phyloP scores from a whole-genome alignment of 1,284 basidiomycete species.

The Rhodotorula sp. region DNA sequence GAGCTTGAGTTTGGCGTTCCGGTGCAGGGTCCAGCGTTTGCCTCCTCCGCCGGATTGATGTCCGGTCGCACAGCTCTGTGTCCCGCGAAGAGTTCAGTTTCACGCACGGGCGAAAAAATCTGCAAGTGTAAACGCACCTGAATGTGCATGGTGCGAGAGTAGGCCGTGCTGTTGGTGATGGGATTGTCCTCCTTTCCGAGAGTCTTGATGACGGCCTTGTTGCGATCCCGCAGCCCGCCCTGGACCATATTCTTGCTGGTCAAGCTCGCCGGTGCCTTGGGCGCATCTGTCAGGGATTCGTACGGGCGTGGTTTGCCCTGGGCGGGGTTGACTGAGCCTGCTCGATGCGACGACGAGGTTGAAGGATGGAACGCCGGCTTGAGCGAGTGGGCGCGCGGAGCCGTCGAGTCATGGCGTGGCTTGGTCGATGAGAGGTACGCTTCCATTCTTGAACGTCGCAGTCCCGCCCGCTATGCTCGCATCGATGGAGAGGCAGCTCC shows the following conservation, averaged over 20 bases:
- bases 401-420: not conserved
- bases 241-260: not conserved
- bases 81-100: not conserved
- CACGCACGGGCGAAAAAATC: not conserved
- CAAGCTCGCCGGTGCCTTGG: not conserved
- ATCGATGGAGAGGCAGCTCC: no score
- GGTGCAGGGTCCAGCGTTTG: conserved; percentile 18
- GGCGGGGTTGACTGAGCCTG: conserved; percentile 7
- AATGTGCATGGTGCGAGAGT: conserved; percentile 16
- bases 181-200: conserved; percentile 29
- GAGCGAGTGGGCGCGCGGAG: not conserved
- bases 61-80: conserved; percentile 31
- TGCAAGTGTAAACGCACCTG: conserved; percentile 2
- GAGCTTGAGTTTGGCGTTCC: conserved; percentile 27
- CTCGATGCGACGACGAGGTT: not conserved
- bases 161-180: conserved; percentile 28
- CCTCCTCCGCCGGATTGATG: conserved; percentile 36
- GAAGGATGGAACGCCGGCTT: not conserved
- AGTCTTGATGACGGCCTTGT: conserved; percentile 20
- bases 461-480: no score
- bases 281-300: not conserved
- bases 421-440: conserved; percentile 8
- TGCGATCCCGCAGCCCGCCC: conserved; percentile 7
- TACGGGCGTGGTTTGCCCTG: conserved; percentile 1
- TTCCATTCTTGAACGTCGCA: not conserved